Conservation (phyloP, 2,329 filamentous ascomycete species). For the Beauveria varroae region DNA sequence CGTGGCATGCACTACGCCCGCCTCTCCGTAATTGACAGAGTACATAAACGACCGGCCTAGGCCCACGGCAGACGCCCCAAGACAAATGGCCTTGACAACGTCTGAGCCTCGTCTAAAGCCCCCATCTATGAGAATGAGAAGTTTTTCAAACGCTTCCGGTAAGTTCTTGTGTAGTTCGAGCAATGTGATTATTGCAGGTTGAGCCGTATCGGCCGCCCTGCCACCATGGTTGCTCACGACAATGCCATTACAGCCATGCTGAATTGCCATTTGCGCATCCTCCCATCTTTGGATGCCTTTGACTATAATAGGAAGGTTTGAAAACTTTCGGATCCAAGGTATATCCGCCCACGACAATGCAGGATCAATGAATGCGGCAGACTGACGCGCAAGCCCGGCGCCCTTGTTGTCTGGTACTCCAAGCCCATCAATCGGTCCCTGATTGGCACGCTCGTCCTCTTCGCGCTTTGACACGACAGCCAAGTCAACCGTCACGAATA, state of each 20-base stretch:
- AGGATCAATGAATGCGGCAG: slow-evolving; percentile 11
- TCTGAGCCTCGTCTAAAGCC: slow-evolving; percentile 36
- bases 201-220: slow-evolving; percentile 27
- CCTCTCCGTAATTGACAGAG: slow-evolving; percentile 27
- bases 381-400: slow-evolving; percentile 8
- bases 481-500: slow-evolving; percentile 13
- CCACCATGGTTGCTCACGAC: slow-evolving; percentile 40
- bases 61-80: slow-evolving; percentile 35
- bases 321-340: slow-evolving; percentile 40
- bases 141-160: slow-evolving; percentile 31
- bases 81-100: slow-evolving; percentile 34
- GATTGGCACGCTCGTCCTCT: slow-evolving; percentile 13
- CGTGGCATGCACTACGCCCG: slow-evolving; percentile 36
- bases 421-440: background rate
- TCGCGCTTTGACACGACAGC: slow-evolving; percentile 14
- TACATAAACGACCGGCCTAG: slow-evolving; percentile 43
- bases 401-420: background rate
- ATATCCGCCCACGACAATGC: slow-evolving; percentile 42
- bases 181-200: slow-evolving; percentile 29
- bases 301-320: slow-evolving; percentile 40
- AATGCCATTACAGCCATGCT: slow-evolving; percentile 31
- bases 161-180: slow-evolving; percentile 32
- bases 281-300: slow-evolving; percentile 36
- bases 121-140: slow-evolving; percentile 33
- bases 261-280: slow-evolving; percentile 30